Base-by-base conservation (phyloP, 805 yeast species). In the Nakazawaea anatomiae region DNA sequence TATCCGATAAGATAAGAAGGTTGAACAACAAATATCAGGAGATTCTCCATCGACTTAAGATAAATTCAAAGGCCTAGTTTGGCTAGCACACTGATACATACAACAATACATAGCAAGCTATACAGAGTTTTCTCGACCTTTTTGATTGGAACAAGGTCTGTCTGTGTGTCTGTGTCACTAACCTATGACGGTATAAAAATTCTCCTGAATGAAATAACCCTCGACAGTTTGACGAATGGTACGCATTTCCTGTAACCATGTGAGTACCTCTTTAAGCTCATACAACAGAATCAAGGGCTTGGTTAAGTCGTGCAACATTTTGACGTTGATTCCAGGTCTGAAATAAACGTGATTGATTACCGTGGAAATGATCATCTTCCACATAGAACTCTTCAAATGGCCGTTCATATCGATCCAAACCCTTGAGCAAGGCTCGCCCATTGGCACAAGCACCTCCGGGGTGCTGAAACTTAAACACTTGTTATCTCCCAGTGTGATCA, bases 391-490 rank as follows among this genome's bases (percentile, higher is more conserved):
- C 54, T 85, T 82, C 42, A 90, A 73, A 30, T 72, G 64, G 1
- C 95, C 92, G 34, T 70, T 64, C 38, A 84, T 64, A 57, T 84
- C 86, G 10, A 87, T 71, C 96, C 97, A 89, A 7, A 85, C 62
- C 39, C 77, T 76, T 2, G 86, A 77, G 53, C 88, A 83, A 2
- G 90, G 79, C 18, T 72, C 66, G 0, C 84, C 85, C 7, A 70
- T 55, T 0, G 91, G 90, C 3, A 83, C 76, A 1, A 82, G 71
- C 1, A 70, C 61, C 5, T 57, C 52, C 14, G 58, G 55, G 7
- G 55, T 39, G 50, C 58, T 50, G 44, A 55, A 48, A 5, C 51
- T 28, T 18, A 46, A 30, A 28, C 46, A 36, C 45, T 50, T 11
- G 28, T 60, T 50, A 31, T 30, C 32, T 18, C 53, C 46, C n/a